Base-by-base conservation (phyloP, 768 basidiomycete genomes). In the Neoboletus subvelutipes region DNA sequence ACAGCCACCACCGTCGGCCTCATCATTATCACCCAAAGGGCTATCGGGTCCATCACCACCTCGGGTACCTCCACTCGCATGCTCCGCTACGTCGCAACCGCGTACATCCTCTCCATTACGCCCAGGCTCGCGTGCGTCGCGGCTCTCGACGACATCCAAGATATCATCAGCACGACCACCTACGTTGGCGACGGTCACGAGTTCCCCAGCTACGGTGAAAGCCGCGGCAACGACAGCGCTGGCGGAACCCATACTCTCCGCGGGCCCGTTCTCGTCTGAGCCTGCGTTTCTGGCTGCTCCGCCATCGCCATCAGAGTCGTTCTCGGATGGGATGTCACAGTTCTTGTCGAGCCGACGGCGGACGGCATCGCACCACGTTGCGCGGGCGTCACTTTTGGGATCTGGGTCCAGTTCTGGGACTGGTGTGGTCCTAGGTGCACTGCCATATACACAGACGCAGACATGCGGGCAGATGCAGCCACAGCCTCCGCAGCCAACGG, bases 41-140 rank as follows among this genome's bases (percentile, higher is more conserved):
- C 34, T 8, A 42, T 41, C 49, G 7, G 42, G 36, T 12, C 5
- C 49, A 6, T 61, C 58, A 13, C 53, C 64, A 20, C 54, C 55
- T n/a, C 22, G 31, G 22, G 22, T 22, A 15, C 37, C 47, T 22
- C 67, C 76, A 17, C 69, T 67, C 3, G 68, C 73, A 26, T 66
- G 75, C 76, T n/a, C 75, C 76, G 8, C 69, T 71, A 13, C 72
- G 67, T 54, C 65, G 34, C 54, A 65, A 10, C 54, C 64, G 26
- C 67, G 63, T 55, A 68, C 73, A 39, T 74, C 80, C 12, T 85
- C 87, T 0, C 87, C 89, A 1, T 70, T 88, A 46, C 83, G 90
- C 9, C 86, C 90, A 36, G 86, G 80, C 7, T 91, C 90, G 6
- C 80, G 89, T 41, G 83, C 87, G 6, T 90, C 88, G 2, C 80